Conservation (phyloP, 768 basidiomycete species). For the Galerina sulciceps region DNA sequence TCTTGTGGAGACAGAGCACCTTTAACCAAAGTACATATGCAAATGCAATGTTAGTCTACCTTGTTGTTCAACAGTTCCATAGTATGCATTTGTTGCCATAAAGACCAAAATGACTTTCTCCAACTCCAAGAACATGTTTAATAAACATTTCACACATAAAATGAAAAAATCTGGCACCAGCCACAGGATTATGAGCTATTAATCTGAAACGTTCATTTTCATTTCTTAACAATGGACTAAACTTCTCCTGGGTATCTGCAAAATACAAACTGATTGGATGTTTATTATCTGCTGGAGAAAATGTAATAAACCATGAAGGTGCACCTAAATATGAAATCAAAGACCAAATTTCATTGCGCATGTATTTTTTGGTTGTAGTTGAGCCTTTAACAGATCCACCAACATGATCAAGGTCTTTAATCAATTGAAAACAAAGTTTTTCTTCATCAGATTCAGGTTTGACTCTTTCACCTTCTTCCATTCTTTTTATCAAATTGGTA, state of each 20-base stretch:
- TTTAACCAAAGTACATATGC: conserved; percentile 24
- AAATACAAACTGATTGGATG: conserved; percentile 29
- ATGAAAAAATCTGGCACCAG: conserved; percentile 35
- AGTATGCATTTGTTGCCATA: conserved; percentile 29
- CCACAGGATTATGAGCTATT: conserved; percentile 31
- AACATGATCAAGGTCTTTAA: conserved; percentile 29
- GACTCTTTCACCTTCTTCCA: conserved; percentile 27
- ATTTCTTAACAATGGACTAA: conserved; percentile 4
- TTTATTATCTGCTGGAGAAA: conserved; percentile 31
- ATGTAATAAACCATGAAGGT: conserved; percentile 34
- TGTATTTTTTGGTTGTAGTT: conserved; percentile 26
- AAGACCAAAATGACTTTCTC: conserved; percentile 14
- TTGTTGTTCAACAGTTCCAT: conserved; percentile 32
- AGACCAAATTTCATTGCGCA: conserved; percentile 35
- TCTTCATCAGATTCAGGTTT: conserved; percentile 22
- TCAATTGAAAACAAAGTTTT: conserved; percentile 22
- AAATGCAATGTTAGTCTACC: conserved; percentile 34
- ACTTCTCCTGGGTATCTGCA: conserved; percentile 21
- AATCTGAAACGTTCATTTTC: conserved; percentile 13
- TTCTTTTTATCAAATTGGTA: conserved; percentile 14
- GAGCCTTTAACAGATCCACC: conserved; percentile 23
- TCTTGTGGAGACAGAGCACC: conserved; percentile 31
- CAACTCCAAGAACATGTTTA: conserved; percentile 22
- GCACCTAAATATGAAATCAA: conserved; percentile 25
- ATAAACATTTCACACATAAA: conserved; percentile 31